Evolutionary conservation across 2,329 filamentous ascomycete species (phyloP), one percentile per base, ranked within the genome.

Genomic region (Mycosphaerella arachidis): DNA sequence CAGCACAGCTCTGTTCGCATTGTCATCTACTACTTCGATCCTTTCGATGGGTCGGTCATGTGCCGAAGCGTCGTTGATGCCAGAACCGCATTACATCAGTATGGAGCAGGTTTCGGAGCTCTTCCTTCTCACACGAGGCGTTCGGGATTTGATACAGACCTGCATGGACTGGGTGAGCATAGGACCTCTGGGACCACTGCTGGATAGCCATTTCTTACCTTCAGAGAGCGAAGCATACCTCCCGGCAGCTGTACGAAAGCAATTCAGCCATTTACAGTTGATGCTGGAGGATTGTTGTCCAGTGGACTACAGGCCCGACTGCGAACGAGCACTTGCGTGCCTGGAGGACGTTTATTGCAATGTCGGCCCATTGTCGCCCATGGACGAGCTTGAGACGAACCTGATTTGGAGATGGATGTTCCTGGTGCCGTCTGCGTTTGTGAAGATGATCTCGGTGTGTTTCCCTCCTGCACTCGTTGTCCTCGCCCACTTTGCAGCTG

Each of bases 401-500:
- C 58, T 61, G 8, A 52, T 58, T 20, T 56, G 57, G 52, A 51
- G 48, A 13, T 63, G 61, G 61, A 55, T 57, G 45, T 30, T 55
- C 10, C 53, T 57, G 24, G 57, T 59, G 10, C 53, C 57, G 13
- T 48, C 51, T 27, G 61, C 61, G n/a, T 63, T 67, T 31, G 59
- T 64, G 27, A 53, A 51, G n/a, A 52, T 65, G 29, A 60, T 69
- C 16, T 53, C 63, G 18, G 55, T 54, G 2, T 52, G 63, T n/a
- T 60, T 66, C 50, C 63, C 60, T 9, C 64, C 65, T 1, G 63
- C 67, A 9, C 52, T 69, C 2, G 56, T 70, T 13, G 63, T 69
- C 6, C 56, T 68, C 12, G 67, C 64, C 1, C 62, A 69, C 51
- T 70, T 64, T 48, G 61, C 63, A 3, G 58, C 65, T 12, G 63